Conservation (phyloP, 129 eudicot species). For the Centella asiatica region DNA sequence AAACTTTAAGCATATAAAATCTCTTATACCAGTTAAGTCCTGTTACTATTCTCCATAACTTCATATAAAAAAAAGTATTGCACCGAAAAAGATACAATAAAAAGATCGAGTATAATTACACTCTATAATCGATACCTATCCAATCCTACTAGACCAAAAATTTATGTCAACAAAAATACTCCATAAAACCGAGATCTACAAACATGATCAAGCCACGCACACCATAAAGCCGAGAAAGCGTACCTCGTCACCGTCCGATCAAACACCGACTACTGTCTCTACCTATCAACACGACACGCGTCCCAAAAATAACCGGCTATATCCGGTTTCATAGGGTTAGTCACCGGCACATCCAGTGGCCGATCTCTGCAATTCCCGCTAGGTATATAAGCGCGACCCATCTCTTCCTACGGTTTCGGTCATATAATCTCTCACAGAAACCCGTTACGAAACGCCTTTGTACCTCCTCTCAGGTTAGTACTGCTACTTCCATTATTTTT, state of each 20-base stretch:
- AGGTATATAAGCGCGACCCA: slow-evolving; percentile 37
- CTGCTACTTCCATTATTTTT: not conserved
- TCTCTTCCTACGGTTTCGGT: not conserved
- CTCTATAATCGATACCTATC: too few species aligned
- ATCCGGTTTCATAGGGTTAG: slow-evolving; percentile 15
- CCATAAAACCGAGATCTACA: too few species aligned
- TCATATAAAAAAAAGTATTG: too few species aligned
- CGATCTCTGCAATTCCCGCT: slow-evolving; percentile 28
- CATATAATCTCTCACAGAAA: slow-evolving; percentile 1
- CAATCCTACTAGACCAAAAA: too few species aligned
- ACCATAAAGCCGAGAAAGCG: too few species aligned
- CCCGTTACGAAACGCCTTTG: slow-evolving; percentile 1
- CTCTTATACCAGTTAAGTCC: too few species aligned
- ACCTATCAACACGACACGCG: not conserved
- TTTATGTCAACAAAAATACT: too few species aligned
- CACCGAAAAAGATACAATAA: too few species aligned
- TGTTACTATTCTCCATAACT: too few species aligned
- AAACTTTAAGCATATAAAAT: too few species aligned
- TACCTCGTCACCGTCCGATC: not conserved
- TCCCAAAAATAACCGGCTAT: slow-evolving; percentile 17
- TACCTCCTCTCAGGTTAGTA: not conserved
- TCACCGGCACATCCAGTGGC: slow-evolving; percentile 29
- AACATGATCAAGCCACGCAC: too few species aligned
- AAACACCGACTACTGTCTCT: not conserved
- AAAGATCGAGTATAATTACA: too few species aligned